These are phyloP conservation scores for Arthrobotrys sinensis DNA, from an alignment of 2,329 filamentous ascomycete genomes.

Conservation along the genomic window DNA sequence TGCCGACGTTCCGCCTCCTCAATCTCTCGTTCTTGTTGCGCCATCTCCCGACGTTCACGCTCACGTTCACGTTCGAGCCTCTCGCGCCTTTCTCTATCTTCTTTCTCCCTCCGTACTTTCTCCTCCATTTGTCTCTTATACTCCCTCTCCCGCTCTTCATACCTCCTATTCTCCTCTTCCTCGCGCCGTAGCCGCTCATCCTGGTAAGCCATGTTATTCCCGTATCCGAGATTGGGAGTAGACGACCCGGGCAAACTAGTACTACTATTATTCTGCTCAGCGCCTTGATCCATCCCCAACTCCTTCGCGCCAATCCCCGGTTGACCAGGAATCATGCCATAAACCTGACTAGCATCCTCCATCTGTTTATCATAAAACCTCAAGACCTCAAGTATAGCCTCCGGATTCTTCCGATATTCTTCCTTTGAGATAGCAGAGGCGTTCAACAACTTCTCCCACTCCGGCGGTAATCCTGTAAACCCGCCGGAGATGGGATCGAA, in stretches of 20 bases:
- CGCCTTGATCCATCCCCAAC: constrained; percentile 55
- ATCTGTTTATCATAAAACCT: constrained; percentile 80
- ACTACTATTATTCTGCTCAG: constrained; percentile 19
- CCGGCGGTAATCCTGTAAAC: constrained; percentile 92
- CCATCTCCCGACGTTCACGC: constrained; percentile 66
- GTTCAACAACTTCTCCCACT: constrained; percentile 97
- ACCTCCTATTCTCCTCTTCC: constrained; percentile 50
- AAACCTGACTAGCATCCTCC: constrained; percentile 75
- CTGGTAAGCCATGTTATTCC: constrained; percentile 65
- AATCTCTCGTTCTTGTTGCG: constrained; percentile 67
- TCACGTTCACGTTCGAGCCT: constrained; percentile 66
- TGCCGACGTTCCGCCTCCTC: constrained; percentile 70
- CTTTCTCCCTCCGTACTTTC: constrained; percentile 44
- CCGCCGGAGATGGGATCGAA: constrained; percentile 96
- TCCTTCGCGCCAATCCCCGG: constrained; percentile 71
- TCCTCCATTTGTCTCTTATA: constrained; percentile 64
- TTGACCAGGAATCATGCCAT: constrained; percentile 76
- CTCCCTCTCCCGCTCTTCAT: constrained; percentile 44
- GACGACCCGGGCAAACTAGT: constrained; percentile 34
- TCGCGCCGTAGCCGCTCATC: constrained; percentile 65
- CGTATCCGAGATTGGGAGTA: constrained; percentile 8
- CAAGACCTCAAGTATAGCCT: constrained; percentile 79
- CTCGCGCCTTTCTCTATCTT: constrained; percentile 47
- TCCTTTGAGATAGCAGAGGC: constrained; percentile 98
- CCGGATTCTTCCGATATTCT: constrained; percentile 96